Base-by-base conservation (phyloP, 768 basidiomycete genomes). In the Boletus subcaerulescens region DNA sequence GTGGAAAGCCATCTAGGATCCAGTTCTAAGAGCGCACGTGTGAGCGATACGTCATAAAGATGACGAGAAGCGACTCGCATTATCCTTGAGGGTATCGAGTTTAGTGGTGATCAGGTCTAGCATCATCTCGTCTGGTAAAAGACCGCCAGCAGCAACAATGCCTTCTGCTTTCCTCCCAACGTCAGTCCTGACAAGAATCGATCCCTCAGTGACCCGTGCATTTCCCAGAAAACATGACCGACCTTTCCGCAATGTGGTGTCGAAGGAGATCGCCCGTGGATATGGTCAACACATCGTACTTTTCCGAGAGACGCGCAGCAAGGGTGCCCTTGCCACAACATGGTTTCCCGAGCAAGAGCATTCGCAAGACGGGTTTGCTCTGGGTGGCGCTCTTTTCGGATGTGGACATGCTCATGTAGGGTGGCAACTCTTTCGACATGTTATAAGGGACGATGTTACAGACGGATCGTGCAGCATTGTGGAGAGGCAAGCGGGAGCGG, bases 1-100 rank as follows among this genome's bases (percentile, higher is more conserved):
- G 84, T 50, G 93, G 93, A 65, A 95, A 95, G 31, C 93, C 93
- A 56, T 95, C 93, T 47, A 94, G 71, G 56, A 94, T 86, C 93
- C 93, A 94, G 65, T 88, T 86, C 89, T 93, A 44, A 40, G 32
- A 14, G 52, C 29, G 38, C 40, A 56, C 59, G 53, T 42, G 50
- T 47, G 57, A 57, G 47, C 40, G n/a, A 40, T n/a, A 12, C 22
- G 24, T 20, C 39, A 40, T 32, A 7, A 48, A 39, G 32, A 20
- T 10, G 29, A 48, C 15, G 12, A 58, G 72, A 32, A 46, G 48
- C 39, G 1, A 50, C 77, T 35, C 55, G 82, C 90, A 73, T 83
- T 84, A 67, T 84, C 81, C 51, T 77, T 77, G 41, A 90, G 73
- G 42, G 71, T 64, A 64, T 87, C 82, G 39, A 94, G 77, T 63